Evolutionary conservation across 306 rosid species (phyloP).

Genomic region (Vigna radiata): DNA sequence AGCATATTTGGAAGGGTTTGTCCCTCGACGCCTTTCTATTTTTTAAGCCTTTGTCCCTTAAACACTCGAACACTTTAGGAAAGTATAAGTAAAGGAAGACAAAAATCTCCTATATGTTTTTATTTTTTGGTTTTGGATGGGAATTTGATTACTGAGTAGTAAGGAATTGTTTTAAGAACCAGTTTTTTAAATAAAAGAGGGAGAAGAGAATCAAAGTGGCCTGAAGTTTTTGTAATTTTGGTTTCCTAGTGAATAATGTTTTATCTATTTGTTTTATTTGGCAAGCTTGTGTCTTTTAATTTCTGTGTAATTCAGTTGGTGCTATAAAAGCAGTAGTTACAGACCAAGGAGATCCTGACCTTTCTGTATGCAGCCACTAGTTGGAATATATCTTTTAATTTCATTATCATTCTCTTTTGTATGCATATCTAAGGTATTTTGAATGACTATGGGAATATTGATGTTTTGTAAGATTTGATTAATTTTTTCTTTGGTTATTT

Average conservation of each 20-base stretch:
- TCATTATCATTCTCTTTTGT: not conserved
- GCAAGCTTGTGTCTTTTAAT: not conserved
- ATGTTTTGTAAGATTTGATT: not conserved
- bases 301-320: not conserved
- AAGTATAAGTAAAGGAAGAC: not conserved
- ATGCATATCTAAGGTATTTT: not conserved
- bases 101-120: not conserved
- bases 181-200: not conserved
- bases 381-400: not conserved
- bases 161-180: not conserved
- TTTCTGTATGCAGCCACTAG: not conserved
- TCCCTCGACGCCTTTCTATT: not conserved
- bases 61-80: not conserved
- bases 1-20: not conserved
- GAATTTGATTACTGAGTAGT: not conserved
- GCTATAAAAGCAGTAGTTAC: not conserved
- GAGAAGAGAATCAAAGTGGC: not conserved
- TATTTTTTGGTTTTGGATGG: not conserved
- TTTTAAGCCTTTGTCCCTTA: not conserved
- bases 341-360: not conserved
- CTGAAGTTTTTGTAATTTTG: not conserved
- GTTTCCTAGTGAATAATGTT: not conserved
- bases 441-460: constrained; percentile 3
- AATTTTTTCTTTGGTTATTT: not conserved
- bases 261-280: too few species aligned